phyloP scores from a whole-genome alignment of 768 basidiomycete genomes.

The Filobasidium wieringae region DNA sequence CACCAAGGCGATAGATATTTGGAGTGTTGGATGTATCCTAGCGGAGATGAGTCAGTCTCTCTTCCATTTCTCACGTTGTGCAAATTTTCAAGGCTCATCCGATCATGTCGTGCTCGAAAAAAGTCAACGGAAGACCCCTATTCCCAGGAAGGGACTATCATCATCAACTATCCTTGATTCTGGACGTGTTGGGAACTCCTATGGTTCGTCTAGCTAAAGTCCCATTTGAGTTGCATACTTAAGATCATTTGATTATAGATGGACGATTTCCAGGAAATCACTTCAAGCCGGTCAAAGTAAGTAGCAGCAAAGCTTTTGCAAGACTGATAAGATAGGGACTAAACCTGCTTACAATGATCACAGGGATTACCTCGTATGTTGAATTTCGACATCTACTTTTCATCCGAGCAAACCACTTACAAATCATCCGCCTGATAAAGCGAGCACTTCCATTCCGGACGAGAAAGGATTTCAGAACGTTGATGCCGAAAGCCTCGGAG shows the following conservation, averaged over 20 bases:
- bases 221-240: neutral
- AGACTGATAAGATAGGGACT: neutral
- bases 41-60: constrained; percentile 25
- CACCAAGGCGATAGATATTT: constrained; percentile 45
- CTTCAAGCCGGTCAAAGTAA: constrained; percentile 51
- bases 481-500: constrained; percentile 64
- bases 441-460: constrained; percentile 77
- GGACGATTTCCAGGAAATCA: constrained; percentile 91
- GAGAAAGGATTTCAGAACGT: constrained; percentile 54
- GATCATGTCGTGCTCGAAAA: constrained; percentile 66
- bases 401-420: neutral
- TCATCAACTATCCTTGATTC: constrained; percentile 81
- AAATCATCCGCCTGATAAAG: constrained; percentile 1
- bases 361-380: constrained; percentile 58
- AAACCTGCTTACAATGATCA: neutral
- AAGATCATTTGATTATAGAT: constrained; percentile 41
- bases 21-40: constrained; percentile 39
- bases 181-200: constrained; percentile 72
- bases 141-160: constrained; percentile 85
- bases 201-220: constrained; percentile 15
- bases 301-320: neutral
- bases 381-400: neutral
- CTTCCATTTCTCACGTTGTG: neutral
- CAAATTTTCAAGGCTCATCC: constrained; percentile 41
- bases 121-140: constrained; percentile 84